Evolutionary conservation across 768 basidiomycete genomes (phyloP).

Genomic region (Lenzites betulinus): DNA sequence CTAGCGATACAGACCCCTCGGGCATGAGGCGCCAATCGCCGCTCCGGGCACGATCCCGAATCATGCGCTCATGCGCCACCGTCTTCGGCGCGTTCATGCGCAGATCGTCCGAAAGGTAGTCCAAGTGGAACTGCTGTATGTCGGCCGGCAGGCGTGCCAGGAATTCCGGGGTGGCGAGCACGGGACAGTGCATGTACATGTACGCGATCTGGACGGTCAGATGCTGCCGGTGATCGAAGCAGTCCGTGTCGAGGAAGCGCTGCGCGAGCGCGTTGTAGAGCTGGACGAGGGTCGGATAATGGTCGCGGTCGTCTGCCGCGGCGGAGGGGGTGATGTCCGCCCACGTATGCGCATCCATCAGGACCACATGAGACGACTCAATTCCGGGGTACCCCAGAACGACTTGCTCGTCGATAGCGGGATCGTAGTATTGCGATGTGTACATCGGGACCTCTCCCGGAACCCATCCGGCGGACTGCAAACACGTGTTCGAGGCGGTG

Average conservation of each 20-base stretch:
- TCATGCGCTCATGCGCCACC: not conserved
- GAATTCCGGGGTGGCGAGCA: not conserved
- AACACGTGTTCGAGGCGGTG: not conserved
- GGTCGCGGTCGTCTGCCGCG: not conserved
- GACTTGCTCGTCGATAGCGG: not conserved
- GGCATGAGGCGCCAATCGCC: not conserved
- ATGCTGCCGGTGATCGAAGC: not conserved
- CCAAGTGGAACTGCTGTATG: constrained; percentile 1
- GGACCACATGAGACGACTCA: not conserved
- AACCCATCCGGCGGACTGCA: not conserved
- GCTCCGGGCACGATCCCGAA: not conserved
- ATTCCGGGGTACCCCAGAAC: not conserved
- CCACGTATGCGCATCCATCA: not conserved
- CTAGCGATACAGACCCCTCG: not conserved
- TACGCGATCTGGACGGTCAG: not conserved
- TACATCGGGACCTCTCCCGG: not conserved
- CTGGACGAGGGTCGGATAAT: not conserved
- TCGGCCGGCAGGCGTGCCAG: not conserved
- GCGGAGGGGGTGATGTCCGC: not conserved
- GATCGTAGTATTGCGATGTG: not conserved
- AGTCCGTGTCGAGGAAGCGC: not conserved
- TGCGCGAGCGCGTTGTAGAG: constrained; percentile 4
- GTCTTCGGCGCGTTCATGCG: not conserved
- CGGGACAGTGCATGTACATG: not conserved
- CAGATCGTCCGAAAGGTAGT: not conserved